Evolutionary conservation across 2,329 filamentous ascomycete species (phyloP).

Genomic region (Canariomyces notabilis): DNA sequence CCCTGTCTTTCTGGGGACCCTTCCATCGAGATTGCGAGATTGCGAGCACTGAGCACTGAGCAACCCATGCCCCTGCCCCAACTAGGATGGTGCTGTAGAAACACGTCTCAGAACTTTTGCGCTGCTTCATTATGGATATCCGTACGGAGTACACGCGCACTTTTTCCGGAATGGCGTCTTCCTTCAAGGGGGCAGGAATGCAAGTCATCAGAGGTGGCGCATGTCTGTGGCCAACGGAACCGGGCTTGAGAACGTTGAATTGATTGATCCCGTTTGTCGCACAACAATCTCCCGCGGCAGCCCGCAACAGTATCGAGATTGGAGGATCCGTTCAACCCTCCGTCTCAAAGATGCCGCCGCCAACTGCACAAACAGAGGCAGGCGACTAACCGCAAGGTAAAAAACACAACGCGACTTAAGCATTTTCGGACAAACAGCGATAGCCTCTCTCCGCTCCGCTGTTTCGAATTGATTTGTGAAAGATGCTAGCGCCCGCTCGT

Average conservation of each 20-base stretch:
- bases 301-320: conserved; percentile 14
- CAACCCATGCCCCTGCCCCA: too few relatives aligned
- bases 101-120: too few relatives aligned
- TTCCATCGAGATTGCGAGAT: too few relatives aligned
- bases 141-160: background rate
- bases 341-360: background rate
- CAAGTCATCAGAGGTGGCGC: too few relatives aligned
- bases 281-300: conserved; percentile 2
- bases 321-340: background rate
- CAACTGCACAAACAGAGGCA: background rate
- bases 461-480: background rate
- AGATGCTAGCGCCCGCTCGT: background rate
- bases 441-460: background rate
- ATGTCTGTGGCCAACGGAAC: too few relatives aligned
- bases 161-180: conserved; percentile 10
- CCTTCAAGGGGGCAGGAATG: conserved; percentile 21
- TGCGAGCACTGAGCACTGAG: too few relatives aligned
- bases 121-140: too few relatives aligned
- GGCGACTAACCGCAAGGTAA: background rate
- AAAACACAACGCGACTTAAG: background rate
- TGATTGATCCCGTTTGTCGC: background rate
- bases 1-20: too few relatives aligned
- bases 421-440: background rate
- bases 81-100: too few relatives aligned
- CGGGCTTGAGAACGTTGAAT: conserved; percentile 1